Conservation (phyloP, 495 filamentous ascomycete genomes). For the Friedmanniomyces simplex region DNA sequence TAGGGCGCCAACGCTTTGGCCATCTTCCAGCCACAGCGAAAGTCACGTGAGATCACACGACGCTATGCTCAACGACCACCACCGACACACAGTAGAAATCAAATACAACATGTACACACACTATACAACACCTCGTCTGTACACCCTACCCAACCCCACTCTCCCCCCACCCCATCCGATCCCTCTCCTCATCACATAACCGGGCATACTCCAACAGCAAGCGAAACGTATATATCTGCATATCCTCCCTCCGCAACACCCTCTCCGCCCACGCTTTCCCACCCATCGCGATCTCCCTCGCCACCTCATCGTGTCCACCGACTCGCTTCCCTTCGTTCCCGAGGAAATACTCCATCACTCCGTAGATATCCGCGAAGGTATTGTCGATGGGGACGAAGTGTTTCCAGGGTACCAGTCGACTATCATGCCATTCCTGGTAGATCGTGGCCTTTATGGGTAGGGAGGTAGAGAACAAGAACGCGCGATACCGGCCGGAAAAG, state of each 20-base stretch:
- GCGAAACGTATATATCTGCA: constrained; percentile 59
- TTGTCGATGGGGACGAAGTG: constrained; percentile 74
- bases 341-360: constrained; percentile 70
- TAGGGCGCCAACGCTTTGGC: too few species aligned
- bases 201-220: constrained; percentile 63
- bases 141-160: constrained; percentile 19
- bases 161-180: constrained; percentile 56
- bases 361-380: constrained; percentile 63
- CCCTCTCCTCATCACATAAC: constrained; percentile 53
- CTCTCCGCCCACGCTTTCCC: constrained; percentile 58
- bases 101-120: background rate
- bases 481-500: constrained; percentile 27
- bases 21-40: too few species aligned
- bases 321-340: constrained; percentile 34
- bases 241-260: constrained; percentile 60
- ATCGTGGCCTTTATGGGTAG: constrained; percentile 34
- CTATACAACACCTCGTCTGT: background rate
- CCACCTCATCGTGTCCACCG: constrained; percentile 47
- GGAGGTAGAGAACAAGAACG: constrained; percentile 19
- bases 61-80: too few species aligned
- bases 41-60: too few species aligned
- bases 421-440: constrained; percentile 33
- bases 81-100: too few species aligned
- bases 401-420: constrained; percentile 28
- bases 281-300: constrained; percentile 50